Evolutionary conservation across 2,329 filamentous ascomycete genomes (phyloP).

Genomic region (Aphanoascus verrucosus): DNA sequence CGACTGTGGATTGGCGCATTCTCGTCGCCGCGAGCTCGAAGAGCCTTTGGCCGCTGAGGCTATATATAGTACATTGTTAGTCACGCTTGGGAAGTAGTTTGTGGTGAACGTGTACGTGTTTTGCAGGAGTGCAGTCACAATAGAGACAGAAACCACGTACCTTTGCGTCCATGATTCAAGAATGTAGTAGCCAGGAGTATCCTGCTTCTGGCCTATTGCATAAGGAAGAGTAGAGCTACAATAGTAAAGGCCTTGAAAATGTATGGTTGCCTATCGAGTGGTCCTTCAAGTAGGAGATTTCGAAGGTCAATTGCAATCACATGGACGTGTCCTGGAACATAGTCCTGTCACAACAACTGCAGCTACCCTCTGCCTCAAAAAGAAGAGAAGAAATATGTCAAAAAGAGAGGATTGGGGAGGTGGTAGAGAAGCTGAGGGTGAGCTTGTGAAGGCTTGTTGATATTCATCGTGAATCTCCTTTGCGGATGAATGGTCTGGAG

Average conservation of each 20-base stretch:
- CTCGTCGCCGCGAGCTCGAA: constrained; percentile 57
- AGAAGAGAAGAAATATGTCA: neutral
- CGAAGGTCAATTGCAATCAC: neutral
- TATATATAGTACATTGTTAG: constrained; percentile 27
- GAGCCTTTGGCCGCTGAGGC: constrained; percentile 58
- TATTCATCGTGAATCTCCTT: neutral
- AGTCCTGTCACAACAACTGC: neutral
- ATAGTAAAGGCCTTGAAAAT: neutral
- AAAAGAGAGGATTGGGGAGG: neutral
- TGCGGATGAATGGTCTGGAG: neutral
- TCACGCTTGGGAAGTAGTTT: neutral
- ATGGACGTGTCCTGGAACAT: neutral
- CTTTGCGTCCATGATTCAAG: constrained; percentile 37
- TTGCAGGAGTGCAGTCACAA: neutral
- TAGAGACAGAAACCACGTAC: constrained; percentile 23
- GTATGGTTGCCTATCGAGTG: neutral
- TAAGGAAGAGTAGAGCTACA: neutral
- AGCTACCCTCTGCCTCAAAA: neutral
- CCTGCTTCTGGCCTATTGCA: too few relatives aligned
- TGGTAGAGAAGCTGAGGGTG: neutral
- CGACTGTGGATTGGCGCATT: constrained; percentile 45
- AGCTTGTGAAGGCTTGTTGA: constrained; percentile 4
- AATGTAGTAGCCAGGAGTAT: neutral
- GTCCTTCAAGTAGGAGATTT: neutral
- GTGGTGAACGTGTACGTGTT: neutral